These are phyloP conservation scores for Morella rubra DNA, from an alignment of 306 rosid genomes.

Conservation along the genomic window DNA sequence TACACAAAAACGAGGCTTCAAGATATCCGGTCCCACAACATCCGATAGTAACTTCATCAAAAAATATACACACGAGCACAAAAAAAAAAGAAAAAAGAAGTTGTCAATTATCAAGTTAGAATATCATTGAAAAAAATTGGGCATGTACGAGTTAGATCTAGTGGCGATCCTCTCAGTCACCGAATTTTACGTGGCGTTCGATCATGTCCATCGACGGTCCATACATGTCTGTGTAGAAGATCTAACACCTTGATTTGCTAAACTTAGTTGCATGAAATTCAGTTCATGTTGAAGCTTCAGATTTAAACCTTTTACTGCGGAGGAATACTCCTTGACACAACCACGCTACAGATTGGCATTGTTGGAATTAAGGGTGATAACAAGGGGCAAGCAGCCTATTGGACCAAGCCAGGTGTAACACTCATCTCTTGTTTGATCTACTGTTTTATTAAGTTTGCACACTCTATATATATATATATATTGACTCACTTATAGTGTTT, in stretches of 20 bases:
- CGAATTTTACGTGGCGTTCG: conserved; percentile 28
- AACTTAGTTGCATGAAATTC: conserved; percentile 27
- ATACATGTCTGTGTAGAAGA: conserved; percentile 55
- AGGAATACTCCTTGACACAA: conserved; percentile 51
- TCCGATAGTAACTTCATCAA: conserved; percentile 46
- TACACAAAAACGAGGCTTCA: conserved; percentile 57
- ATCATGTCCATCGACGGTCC: conserved; percentile 51
- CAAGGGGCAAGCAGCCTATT: conserved; percentile 65
- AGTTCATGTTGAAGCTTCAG: conserved; percentile 51
- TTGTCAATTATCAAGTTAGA: no score
- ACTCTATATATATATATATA: no score
- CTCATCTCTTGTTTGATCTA: no score
- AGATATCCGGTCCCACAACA: conserved; percentile 73
- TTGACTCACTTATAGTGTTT: no score
- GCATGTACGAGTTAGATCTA: no score
- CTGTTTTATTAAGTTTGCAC: no score
- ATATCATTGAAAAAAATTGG: no score
- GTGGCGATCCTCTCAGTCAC: conserved; percentile 19
- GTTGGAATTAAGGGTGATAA: conserved; percentile 44
- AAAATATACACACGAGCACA: conserved; percentile 38
- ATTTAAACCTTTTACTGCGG: conserved; percentile 50
- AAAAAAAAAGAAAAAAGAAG: no score
- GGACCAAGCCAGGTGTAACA: conserved; percentile 79
- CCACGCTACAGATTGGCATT: conserved; percentile 27
- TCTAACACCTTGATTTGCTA: conserved; percentile 20